phyloP scores from a whole-genome alignment of 2,329 filamentous ascomycete species.

The Ophiocordyceps robertsii region DNA sequence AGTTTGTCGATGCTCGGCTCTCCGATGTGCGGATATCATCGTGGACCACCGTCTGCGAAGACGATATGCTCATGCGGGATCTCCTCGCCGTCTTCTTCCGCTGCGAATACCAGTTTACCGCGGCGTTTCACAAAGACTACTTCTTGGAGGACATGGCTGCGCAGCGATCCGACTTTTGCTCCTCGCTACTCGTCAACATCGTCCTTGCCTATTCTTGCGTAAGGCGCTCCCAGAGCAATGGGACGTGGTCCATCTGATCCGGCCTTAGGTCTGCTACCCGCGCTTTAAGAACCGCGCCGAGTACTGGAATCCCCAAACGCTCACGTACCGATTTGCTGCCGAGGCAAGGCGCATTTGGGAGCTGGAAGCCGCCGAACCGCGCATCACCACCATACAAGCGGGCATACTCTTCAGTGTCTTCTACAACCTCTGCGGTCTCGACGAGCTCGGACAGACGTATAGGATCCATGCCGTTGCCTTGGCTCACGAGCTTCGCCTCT shows the following conservation, averaged over 20 bases:
- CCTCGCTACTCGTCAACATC: slow-evolving; percentile 23
- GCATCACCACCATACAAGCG: slow-evolving; percentile 22
- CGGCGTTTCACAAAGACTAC: slow-evolving; percentile 23
- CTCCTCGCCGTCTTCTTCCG: slow-evolving; percentile 14
- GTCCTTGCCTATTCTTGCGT: slow-evolving; percentile 23
- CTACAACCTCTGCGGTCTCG: slow-evolving; percentile 19
- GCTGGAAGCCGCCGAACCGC: slow-evolving; percentile 12
- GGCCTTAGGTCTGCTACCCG: slow-evolving; percentile 15
- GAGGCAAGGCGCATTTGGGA: slow-evolving; percentile 26
- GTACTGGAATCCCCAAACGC: slow-evolving; percentile 21
- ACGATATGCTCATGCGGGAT: slow-evolving; percentile 21
- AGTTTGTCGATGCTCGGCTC: slow-evolving; percentile 19
- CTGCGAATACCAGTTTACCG: slow-evolving; percentile 22
- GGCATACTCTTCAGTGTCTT: slow-evolving; percentile 17
- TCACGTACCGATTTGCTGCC: slow-evolving; percentile 21
- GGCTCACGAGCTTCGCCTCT: slow-evolving; percentile 18
- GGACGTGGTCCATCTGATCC: not conserved
- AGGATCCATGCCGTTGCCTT: slow-evolving; percentile 16
- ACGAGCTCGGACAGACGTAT: slow-evolving; percentile 22
- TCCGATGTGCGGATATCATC: slow-evolving; percentile 13
- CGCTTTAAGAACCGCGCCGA: slow-evolving; percentile 14
- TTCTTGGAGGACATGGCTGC: slow-evolving; percentile 25
- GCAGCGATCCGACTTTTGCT: slow-evolving; percentile 19
- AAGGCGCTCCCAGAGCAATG: slow-evolving; percentile 4
- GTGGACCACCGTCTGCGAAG: slow-evolving; percentile 22